Evolutionary conservation across 148 eudicot genomes (phyloP), one percentile per base, ranked within the genome.

Genomic region (Persicaria maculosa): DNA sequence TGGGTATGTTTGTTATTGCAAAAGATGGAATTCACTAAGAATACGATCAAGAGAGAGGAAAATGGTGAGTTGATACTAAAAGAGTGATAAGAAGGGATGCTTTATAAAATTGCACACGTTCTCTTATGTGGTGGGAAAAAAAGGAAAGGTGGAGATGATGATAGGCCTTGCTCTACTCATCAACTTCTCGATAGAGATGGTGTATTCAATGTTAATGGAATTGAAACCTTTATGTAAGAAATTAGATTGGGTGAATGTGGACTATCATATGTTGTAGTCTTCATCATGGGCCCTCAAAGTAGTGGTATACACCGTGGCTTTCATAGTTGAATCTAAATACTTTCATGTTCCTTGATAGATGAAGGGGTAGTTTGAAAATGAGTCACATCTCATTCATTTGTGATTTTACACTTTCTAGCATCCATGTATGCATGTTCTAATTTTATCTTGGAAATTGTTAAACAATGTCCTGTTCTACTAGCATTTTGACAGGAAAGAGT

Each of bases 201-300:
- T 53, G 72, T 69, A 47, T 92, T 95, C 80, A 88, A 95, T 86
- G 85, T 81, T 54, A 61, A 81, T 12, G 98, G 97, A 61, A 54
- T 45, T n/a, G 97, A 90, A 4, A 79, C 31, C 19, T 92, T 95
- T 79, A 67, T 86, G 84, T 92, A 92, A 83, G 88, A 83, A 80
- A 93, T 92, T 58, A 95, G 84, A 78, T 81, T 95, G 78, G 84
- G 85, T 10, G 98, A 92, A 62, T 95, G 98, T 79, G 98, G 98
- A 48, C 91, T 95, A 81, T 92, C 96, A 48, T 95, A 95, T 80
- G 97, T 97, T 31, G 83, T 95, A 71, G 98, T 95, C 44, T 89
- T 97, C 75, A 95, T 95, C 78, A 92, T 95, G 98, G 98, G 98
- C 50, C 98, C 98, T n/a, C 98, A 95, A 78, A 95, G 98, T 80